These are phyloP conservation scores for Penicillium sclerotiorum DNA, from an alignment of 2,329 filamentous ascomycete genomes.

Conservation along the genomic window DNA sequence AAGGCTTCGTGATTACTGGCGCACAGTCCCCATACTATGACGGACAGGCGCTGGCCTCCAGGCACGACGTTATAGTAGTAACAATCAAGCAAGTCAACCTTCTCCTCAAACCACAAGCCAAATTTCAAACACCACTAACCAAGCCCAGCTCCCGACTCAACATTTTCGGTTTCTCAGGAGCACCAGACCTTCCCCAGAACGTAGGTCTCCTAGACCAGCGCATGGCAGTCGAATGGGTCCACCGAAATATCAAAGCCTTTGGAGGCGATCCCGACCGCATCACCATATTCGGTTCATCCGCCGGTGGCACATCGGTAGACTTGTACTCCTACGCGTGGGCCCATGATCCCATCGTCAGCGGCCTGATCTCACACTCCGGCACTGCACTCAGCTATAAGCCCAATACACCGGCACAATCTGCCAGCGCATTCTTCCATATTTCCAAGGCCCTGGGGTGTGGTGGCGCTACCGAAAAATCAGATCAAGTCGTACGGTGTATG, in stretches of 20 bases:
- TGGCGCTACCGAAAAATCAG: conserved; percentile 20
- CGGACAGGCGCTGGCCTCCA: conserved; percentile 38
- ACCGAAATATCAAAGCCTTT: conserved; percentile 54
- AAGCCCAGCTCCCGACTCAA: conserved; percentile 38
- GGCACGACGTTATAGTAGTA: conserved; percentile 46
- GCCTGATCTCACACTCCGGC: conserved; percentile 42
- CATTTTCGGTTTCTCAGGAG: conserved; percentile 47
- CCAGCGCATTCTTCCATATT: conserved; percentile 49
- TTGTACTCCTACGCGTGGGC: conserved; percentile 37
- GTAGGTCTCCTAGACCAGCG: conserved; percentile 58
- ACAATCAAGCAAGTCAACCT: conserved; percentile 37
- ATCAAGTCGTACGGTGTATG: conserved; percentile 43
- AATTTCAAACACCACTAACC: not conserved
- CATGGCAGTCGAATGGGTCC: conserved; percentile 55
- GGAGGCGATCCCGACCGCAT: conserved; percentile 54
- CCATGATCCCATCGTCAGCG: conserved; percentile 40
- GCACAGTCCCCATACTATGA: conserved; percentile 41
- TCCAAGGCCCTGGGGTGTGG: conserved; percentile 45
- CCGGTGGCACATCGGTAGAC: conserved; percentile 39
- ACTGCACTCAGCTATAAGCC: conserved; percentile 49
- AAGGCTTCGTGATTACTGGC: conserved; percentile 40
- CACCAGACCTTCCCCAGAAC: conserved; percentile 42
- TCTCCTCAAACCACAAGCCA: not conserved
- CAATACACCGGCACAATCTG: conserved; percentile 38
- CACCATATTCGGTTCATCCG: conserved; percentile 51